Percentiles rank a stretch among this genome's conserved stretches.
Conservation (phyloP, 2,329 filamentous ascomycete genomes). For the Ophiostoma sp. region DNA sequence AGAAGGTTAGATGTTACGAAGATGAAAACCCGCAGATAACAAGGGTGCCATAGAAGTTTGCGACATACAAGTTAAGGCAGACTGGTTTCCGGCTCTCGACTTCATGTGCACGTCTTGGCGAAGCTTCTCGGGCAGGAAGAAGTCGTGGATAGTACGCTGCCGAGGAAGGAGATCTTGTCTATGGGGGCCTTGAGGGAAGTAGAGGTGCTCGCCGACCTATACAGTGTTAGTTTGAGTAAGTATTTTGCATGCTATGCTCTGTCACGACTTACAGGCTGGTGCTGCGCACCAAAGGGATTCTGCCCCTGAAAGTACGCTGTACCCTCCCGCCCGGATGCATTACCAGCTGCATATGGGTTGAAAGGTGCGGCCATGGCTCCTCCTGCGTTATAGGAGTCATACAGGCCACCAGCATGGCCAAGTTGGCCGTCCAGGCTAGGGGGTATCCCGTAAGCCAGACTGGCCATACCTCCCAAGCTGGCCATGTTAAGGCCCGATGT, state of each 20-base stretch:
- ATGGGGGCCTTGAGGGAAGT: conserved; percentile 79
- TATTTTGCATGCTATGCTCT: too few species aligned
- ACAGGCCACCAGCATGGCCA: conserved; percentile 19
- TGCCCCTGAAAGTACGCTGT: conserved; percentile 63
- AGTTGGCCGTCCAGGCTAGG: conserved; percentile 14
- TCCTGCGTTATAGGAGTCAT: conserved; percentile 19
- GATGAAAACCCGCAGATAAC: background rate
- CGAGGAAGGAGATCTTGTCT: conserved; percentile 76
- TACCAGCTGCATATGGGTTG: conserved; percentile 67
- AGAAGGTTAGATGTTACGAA: too few species aligned
- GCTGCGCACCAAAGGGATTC: conserved; percentile 45
- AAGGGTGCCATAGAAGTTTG: background rate
- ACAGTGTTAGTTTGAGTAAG: conserved; percentile 4
- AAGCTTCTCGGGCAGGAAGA: conserved; percentile 82
- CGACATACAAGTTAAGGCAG: conserved; percentile 55
- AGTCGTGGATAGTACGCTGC: conserved; percentile 80
- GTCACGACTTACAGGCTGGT: conserved; percentile 52
- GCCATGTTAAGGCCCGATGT: conserved; percentile 35
- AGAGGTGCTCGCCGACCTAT: conserved; percentile 83
- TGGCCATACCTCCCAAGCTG: conserved; percentile 35
- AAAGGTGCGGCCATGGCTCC: conserved; percentile 37
- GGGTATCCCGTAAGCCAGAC: conserved; percentile 21
- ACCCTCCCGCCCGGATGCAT: conserved; percentile 54
- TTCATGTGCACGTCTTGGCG: conserved; percentile 87
- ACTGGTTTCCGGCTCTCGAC: conserved; percentile 75